These are phyloP conservation scores for Pleurotus sapidus DNA, from an alignment of 768 basidiomycete genomes.

Conservation along the genomic window DNA sequence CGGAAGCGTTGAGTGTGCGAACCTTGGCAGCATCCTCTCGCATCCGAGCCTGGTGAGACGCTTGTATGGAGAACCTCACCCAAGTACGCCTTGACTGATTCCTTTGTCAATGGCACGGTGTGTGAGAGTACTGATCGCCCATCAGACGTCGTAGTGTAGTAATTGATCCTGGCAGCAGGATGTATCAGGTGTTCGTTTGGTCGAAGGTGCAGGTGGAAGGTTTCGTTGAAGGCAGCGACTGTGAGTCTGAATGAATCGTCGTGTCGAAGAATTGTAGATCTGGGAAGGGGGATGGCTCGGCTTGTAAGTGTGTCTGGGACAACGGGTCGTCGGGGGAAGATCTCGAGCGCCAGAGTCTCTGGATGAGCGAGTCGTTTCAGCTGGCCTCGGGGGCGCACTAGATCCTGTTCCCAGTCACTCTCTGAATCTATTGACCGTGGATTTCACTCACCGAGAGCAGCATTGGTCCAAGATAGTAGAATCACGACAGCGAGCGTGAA, in stretches of 20 bases:
- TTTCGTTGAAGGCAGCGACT: constrained; percentile 62
- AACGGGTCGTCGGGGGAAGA: constrained; percentile 43
- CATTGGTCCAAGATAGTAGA: constrained; percentile 29
- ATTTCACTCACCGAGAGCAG: constrained; percentile 26
- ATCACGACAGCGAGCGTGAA: constrained; percentile 46
- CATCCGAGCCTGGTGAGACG: constrained; percentile 47
- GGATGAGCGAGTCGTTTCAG: constrained; percentile 50
- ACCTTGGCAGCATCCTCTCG: constrained; percentile 62
- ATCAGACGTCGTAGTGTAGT: constrained; percentile 49
- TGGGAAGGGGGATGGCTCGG: constrained; percentile 31
- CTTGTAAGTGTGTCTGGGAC: constrained; percentile 17
- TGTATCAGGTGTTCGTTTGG: constrained; percentile 81
- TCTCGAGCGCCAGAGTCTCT: constrained; percentile 50
- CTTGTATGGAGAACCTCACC: constrained; percentile 71
- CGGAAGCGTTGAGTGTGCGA: constrained; percentile 36
- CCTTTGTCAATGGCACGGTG: constrained; percentile 60
- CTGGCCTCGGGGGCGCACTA: constrained; percentile 42
- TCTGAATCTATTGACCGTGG: not conserved
- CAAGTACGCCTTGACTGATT: constrained; percentile 64
- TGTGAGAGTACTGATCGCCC: constrained; percentile 49
- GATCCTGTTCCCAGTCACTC: constrained; percentile 31
- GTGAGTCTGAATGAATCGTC: constrained; percentile 72
- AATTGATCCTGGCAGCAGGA: constrained; percentile 70
- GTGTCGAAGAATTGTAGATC: constrained; percentile 52
- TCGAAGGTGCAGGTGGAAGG: constrained; percentile 68